Conservation (phyloP, 495 filamentous ascomycete species). For the Letharia lupina region DNA sequence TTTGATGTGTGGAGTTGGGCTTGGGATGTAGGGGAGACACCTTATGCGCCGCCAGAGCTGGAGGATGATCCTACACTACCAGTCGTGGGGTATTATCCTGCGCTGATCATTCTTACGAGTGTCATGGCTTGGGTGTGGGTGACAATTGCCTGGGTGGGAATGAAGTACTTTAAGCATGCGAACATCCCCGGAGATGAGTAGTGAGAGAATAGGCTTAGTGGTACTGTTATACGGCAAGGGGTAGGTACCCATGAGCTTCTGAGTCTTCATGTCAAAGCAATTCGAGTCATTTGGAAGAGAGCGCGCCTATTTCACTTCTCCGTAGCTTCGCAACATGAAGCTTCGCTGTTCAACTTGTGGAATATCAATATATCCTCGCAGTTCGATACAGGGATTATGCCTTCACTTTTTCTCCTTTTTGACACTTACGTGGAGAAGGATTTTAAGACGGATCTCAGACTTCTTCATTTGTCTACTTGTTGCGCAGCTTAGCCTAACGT, state of each 20-base stretch:
- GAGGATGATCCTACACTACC: slow-evolving; percentile 90
- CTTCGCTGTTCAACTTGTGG: background rate
- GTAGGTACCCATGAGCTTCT: background rate
- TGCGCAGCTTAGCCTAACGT: background rate
- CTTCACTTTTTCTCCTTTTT: background rate
- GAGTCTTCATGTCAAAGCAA: background rate
- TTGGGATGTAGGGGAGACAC: slow-evolving; percentile 96
- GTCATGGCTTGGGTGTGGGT: slow-evolving; percentile 99
- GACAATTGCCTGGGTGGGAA: slow-evolving; percentile 89
- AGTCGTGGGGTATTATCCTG: slow-evolving; percentile 94
- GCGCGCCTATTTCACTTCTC: background rate
- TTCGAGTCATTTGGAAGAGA: background rate
- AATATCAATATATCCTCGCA: background rate
- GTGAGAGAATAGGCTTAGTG: slow-evolving; percentile 24
- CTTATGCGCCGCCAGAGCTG: slow-evolving; percentile 84
- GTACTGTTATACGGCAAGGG: background rate
- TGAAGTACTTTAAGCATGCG: slow-evolving; percentile 98
- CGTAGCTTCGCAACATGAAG: background rate
- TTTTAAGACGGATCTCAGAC: background rate
- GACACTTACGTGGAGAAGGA: background rate
- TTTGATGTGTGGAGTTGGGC: slow-evolving; percentile 99
- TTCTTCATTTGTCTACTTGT: background rate
- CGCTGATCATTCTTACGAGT: slow-evolving; percentile 80
- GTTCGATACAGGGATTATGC: background rate
- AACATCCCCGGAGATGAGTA: slow-evolving; percentile 59